Conservation (phyloP, 257 asterid species). For the Ilex asprella region DNA sequence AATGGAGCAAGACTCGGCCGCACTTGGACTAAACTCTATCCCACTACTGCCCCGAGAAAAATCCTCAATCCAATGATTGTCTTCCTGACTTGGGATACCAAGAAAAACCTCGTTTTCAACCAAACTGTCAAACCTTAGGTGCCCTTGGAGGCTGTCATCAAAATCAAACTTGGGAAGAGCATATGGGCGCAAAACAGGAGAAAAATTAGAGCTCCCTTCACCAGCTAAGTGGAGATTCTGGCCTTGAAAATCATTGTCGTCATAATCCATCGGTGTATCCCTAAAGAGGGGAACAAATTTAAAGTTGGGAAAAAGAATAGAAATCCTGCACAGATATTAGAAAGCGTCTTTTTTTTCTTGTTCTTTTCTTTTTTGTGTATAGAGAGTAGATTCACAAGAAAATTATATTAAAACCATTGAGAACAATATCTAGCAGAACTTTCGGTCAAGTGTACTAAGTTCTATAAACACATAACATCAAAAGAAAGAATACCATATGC, state of each 20-base stretch:
- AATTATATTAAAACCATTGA: no score
- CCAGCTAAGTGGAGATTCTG: slow-evolving; percentile 72
- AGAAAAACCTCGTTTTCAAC: slow-evolving; percentile 98
- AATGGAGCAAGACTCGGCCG: slow-evolving; percentile 79
- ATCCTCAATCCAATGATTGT: slow-evolving; percentile 97
- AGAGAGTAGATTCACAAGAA: no score
- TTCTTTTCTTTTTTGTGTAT: no score
- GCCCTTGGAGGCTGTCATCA: slow-evolving; percentile 78
- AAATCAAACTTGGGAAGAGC: slow-evolving; percentile 94
- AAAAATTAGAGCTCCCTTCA: slow-evolving; percentile 83
- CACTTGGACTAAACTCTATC: slow-evolving; percentile 77
- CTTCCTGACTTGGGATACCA: slow-evolving; percentile 96
- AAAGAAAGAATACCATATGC: no score
- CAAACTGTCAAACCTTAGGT: slow-evolving; percentile 90
- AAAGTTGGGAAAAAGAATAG: no score
- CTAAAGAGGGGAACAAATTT: slow-evolving; percentile 31
- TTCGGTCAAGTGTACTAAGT: no score
- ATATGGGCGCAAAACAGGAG: slow-evolving; percentile 77
- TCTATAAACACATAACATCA: no score
- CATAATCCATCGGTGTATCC: slow-evolving; percentile 83
- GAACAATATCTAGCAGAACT: no score
- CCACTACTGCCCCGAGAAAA: slow-evolving; percentile 83
- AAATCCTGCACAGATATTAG: no score
- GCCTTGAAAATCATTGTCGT: slow-evolving; percentile 87
- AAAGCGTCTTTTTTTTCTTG: no score